Conservation (phyloP, 192 early-diverging fungal genomes). For the Coemansia sp. region DNA sequence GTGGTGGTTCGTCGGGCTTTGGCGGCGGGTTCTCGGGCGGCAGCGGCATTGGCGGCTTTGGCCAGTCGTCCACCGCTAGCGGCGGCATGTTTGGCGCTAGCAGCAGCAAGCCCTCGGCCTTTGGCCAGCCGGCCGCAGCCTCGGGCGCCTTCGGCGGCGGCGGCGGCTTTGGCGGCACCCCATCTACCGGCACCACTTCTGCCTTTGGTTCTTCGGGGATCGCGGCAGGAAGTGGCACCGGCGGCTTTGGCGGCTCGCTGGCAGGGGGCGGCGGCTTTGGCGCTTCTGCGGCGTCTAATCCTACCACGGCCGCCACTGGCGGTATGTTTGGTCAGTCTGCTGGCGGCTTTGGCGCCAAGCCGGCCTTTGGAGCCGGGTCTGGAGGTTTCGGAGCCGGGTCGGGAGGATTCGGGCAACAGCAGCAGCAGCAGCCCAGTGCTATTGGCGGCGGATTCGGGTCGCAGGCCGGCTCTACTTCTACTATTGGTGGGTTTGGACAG, state of each 20-base stretch:
- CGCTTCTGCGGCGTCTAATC: background rate
- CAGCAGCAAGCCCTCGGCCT: constrained; percentile 22
- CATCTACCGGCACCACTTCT: constrained; percentile 1
- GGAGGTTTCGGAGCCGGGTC: too few relatives aligned
- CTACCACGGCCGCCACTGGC: constrained; percentile 2
- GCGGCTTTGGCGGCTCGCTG: constrained; percentile 26
- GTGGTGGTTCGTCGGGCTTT: constrained; percentile 13
- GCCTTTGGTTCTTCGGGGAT: background rate
- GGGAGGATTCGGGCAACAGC: too few relatives aligned
- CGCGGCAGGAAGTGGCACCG: constrained; percentile 4
- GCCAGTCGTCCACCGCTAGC: constrained; percentile 21
- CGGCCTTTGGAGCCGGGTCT: constrained; percentile 17
- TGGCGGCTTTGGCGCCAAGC: constrained; percentile 27
- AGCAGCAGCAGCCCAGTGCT: too few relatives aligned
- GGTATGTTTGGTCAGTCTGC: background rate
- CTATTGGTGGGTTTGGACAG: constrained; percentile 6
- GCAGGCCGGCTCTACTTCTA: constrained; percentile 1
- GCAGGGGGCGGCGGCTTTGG: constrained; percentile 7
- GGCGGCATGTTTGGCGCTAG: constrained; percentile 38
- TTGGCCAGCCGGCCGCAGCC: constrained; percentile 30
- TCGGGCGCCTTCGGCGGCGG: constrained; percentile 18
- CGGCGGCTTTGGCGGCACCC: constrained; percentile 22
- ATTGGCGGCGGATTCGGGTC: too few relatives aligned
- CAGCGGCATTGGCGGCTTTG: constrained; percentile 24
- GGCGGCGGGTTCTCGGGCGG: constrained; percentile 10